Evolutionary conservation across 2,329 filamentous ascomycete species (phyloP).

Genomic region (Aureobasidium subglaciale): DNA sequence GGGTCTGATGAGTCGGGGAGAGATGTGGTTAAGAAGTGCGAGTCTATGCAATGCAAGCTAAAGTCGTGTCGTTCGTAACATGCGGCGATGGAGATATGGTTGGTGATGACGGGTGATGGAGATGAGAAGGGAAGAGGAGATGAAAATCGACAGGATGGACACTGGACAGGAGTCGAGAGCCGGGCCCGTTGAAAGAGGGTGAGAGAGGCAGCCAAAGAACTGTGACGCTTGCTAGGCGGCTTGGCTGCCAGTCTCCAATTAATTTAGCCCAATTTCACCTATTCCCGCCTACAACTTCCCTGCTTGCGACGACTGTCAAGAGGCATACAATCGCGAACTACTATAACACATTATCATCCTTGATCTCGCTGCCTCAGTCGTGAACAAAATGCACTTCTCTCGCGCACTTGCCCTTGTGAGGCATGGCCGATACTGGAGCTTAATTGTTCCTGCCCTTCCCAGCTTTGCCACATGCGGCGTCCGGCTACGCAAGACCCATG

Average conservation of each 20-base stretch:
- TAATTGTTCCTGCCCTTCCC: neutral
- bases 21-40: conserved; percentile 10
- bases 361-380: neutral
- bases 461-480: conserved; percentile 10
- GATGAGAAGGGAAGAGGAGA: conserved; percentile 11
- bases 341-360: no score
- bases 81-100: conserved; percentile 16
- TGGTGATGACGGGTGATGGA: conserved; percentile 13
- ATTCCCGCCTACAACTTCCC: neutral
- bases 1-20: neutral
- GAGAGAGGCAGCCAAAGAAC: neutral
- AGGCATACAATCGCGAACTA: no score
- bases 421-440: conserved; percentile 3
- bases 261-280: neutral
- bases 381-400: neutral
- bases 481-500: conserved; percentile 3
- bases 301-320: no score
- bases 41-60: conserved; percentile 11
- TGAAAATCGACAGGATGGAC: conserved; percentile 11
- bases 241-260: neutral
- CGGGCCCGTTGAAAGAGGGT: neutral
- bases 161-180: conserved; percentile 14
- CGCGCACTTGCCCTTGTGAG: neutral
- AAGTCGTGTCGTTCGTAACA: conserved; percentile 13
- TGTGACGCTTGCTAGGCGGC: neutral